phyloP scores from a whole-genome alignment of 2,329 filamentous ascomycete species.

The Fragosphaeria purpurea region DNA sequence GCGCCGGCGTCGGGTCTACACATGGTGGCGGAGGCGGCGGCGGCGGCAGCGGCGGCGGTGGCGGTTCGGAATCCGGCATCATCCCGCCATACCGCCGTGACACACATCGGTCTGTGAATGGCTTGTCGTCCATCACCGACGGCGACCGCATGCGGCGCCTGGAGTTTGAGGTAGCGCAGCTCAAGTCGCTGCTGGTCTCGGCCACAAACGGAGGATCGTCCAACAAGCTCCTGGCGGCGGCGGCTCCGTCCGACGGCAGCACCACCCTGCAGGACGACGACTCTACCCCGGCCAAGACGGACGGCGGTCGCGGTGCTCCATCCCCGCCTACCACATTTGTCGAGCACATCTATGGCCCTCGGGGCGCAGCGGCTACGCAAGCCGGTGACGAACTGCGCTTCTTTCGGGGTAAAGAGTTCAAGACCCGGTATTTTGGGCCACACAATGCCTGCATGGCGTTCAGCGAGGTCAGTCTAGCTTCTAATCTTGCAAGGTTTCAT shows the following conservation, averaged over 20 bases:
- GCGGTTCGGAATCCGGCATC: slow-evolving; percentile 18
- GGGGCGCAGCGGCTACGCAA: slow-evolving; percentile 27
- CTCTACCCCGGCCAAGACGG: slow-evolving; percentile 14
- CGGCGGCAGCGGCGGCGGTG: slow-evolving; percentile 3
- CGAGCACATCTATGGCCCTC: slow-evolving; percentile 19
- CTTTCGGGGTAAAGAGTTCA: slow-evolving; percentile 49
- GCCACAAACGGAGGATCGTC: background rate
- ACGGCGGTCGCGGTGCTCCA: slow-evolving; percentile 10
- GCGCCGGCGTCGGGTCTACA: slow-evolving; percentile 13
- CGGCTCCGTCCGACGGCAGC: slow-evolving; percentile 16
- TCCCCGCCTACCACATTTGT: slow-evolving; percentile 16
- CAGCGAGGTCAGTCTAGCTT: slow-evolving; percentile 31
- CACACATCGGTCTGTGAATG: slow-evolving; percentile 9
- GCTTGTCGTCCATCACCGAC: slow-evolving; percentile 22
- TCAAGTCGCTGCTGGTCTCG: slow-evolving; percentile 37
- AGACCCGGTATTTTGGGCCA: slow-evolving; percentile 49
- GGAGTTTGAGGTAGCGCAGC: slow-evolving; percentile 48
- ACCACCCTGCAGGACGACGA: slow-evolving; percentile 14
- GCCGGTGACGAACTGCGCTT: slow-evolving; percentile 41
- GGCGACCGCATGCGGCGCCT: slow-evolving; percentile 49
- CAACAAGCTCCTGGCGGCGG: slow-evolving; percentile 3
- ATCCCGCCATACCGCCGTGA: slow-evolving; percentile 26
- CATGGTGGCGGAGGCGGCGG: background rate
- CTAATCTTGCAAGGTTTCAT: background rate
- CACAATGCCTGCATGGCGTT: slow-evolving; percentile 53